Percentiles rank a stretch among this genome's conserved stretches.
Conservation (phyloP, 2,329 filamentous ascomycete species). For the Fusarium chaquense region DNA sequence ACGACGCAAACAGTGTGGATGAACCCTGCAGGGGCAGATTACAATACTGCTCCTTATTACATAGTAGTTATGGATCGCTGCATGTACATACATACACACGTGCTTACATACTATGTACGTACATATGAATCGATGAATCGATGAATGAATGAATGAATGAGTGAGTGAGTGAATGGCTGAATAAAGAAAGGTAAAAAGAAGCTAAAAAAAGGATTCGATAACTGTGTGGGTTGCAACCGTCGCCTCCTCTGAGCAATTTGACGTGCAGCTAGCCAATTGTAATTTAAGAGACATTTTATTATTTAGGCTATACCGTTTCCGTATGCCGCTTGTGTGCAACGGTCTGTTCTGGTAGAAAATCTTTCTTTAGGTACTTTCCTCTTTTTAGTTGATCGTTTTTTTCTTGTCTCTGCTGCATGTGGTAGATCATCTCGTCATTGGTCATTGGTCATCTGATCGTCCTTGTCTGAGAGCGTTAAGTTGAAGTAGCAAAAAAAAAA, state of each 20-base stretch:
- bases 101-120: neutral
- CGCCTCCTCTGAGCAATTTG: constrained; percentile 42
- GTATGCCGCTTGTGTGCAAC: neutral
- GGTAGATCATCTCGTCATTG: constrained; percentile 8
- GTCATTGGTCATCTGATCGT: neutral
- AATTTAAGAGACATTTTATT: constrained; percentile 11
- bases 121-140: neutral
- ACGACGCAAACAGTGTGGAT: constrained; percentile 21
- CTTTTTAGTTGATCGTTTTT: neutral
- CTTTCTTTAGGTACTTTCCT: neutral
- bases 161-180: neutral
- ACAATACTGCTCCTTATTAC: neutral
- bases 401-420: constrained; percentile 9
- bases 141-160: neutral
- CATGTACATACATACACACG: neutral
- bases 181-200: constrained; percentile 14
- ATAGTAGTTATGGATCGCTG: constrained; percentile 6
- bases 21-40: constrained; percentile 35
- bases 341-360: constrained; percentile 12
- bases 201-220: constrained; percentile 41
- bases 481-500: neutral
- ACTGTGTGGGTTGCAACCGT: constrained; percentile 29
- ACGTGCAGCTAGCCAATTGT: constrained; percentile 38
- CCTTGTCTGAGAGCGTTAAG: constrained; percentile 12
- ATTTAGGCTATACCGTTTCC: neutral